phyloP scores from a whole-genome alignment of 371 early-diverging fungal genomes.

The Apophysomyces sp. region DNA sequence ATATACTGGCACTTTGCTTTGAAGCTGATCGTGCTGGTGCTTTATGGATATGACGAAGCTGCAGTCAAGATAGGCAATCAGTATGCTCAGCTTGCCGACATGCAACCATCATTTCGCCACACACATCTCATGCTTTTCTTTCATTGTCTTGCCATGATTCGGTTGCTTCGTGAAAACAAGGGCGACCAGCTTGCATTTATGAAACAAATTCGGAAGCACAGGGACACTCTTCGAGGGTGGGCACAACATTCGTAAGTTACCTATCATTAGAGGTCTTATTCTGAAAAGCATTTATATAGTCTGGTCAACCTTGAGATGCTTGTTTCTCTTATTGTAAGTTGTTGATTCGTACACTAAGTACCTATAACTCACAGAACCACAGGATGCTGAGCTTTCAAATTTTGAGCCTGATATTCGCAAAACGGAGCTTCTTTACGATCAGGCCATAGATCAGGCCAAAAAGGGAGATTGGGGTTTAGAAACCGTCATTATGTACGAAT shows the following conservation, averaged over 20 bases:
- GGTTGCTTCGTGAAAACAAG: constrained; percentile 15
- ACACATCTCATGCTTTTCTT: constrained; percentile 42
- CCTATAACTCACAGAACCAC: not conserved
- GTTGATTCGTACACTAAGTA: not conserved
- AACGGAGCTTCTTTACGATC: constrained; percentile 35
- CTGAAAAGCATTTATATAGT: not conserved
- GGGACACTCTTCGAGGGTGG: constrained; percentile 27
- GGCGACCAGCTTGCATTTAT: constrained; percentile 3
- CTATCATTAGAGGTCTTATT: not conserved
- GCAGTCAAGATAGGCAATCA: constrained; percentile 30
- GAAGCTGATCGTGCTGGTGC: constrained; percentile 26
- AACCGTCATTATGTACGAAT: constrained; percentile 34
- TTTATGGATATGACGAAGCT: constrained; percentile 32
- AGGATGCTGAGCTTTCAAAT: constrained; percentile 43
- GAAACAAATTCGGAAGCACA: constrained; percentile 15
- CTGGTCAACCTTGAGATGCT: constrained; percentile 34
- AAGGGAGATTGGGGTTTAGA: constrained; percentile 36
- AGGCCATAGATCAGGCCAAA: constrained; percentile 37
- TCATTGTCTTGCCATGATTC: constrained; percentile 37
- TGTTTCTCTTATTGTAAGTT: constrained; percentile 21
- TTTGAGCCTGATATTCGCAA: constrained; percentile 17
- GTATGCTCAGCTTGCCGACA: constrained; percentile 22
- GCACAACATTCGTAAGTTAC: constrained; percentile 31
- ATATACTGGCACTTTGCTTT: constrained; percentile 35
- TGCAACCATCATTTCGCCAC: constrained; percentile 36